A percentile compares a stretch with the other conserved stretches of the same genome.
Conservation (phyloP, 805 yeast genomes). For the Saccharomycopsis sp. region DNA sequence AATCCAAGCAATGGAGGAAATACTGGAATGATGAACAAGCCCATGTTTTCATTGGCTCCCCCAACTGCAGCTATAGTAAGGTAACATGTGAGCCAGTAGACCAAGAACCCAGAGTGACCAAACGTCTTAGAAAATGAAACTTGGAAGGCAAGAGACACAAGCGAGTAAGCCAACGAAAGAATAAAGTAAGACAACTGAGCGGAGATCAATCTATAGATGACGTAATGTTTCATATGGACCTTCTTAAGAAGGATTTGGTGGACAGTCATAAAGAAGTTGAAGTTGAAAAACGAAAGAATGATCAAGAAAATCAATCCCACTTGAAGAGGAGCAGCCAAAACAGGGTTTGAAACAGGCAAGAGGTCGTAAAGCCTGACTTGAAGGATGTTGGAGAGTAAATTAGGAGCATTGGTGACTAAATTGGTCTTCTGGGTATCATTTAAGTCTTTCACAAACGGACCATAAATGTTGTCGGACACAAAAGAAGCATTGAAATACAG, state of each 20-base stretch:
- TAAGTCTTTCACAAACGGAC: slow-evolving; percentile 10
- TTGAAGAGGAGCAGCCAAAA: slow-evolving; percentile 52
- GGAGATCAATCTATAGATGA: slow-evolving; percentile 41
- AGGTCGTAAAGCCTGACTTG: slow-evolving; percentile 32
- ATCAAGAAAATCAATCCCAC: slow-evolving; percentile 63
- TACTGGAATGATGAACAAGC: slow-evolving; percentile 39
- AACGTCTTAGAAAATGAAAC: slow-evolving; percentile 44
- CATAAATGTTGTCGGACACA: slow-evolving; percentile 5
- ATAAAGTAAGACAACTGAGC: slow-evolving; percentile 46
- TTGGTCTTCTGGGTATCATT: slow-evolving; percentile 20
- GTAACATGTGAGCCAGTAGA: slow-evolving; percentile 55
- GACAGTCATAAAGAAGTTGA: slow-evolving; percentile 46
- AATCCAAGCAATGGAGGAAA: slow-evolving; percentile 62
- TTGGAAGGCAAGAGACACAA: slow-evolving; percentile 58
- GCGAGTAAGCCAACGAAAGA: slow-evolving; percentile 46
- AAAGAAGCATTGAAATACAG: slow-evolving; percentile 11
- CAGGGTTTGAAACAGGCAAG: slow-evolving; percentile 38
- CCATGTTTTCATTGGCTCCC: slow-evolving; percentile 55
- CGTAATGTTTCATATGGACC: slow-evolving; percentile 34
- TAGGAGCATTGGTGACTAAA: slow-evolving; percentile 25
- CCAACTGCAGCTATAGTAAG: slow-evolving; percentile 66
- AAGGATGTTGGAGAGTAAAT: slow-evolving; percentile 29
- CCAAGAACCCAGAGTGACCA: slow-evolving; percentile 59
- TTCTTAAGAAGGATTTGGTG: slow-evolving; percentile 40
- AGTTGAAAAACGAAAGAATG: slow-evolving; percentile 63